phyloP scores from a whole-genome alignment of 208 protist species.

The Trypanosoma cruzi region DNA sequence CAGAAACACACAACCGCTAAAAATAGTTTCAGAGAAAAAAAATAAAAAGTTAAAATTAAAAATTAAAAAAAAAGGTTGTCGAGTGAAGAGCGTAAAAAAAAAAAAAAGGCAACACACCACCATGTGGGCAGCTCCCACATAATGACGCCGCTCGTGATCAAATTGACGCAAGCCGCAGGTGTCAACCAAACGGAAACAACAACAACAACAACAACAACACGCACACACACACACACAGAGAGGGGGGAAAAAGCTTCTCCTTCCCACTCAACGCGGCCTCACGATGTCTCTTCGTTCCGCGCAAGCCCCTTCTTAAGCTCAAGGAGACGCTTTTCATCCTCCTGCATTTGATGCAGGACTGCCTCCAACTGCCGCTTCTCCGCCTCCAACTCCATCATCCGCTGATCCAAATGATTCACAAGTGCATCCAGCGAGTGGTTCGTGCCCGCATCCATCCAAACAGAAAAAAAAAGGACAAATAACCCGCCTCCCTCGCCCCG shows the following conservation, averaged over 20 bases:
- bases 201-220: too few relatives aligned
- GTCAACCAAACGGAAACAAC: too few relatives aligned
- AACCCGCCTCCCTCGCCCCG: not conserved
- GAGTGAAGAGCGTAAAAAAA: not conserved
- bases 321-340: slow-evolving; percentile 42
- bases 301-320: slow-evolving; percentile 24
- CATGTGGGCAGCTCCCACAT: too few relatives aligned
- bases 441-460: not conserved
- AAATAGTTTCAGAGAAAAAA: slow-evolving; percentile 3
- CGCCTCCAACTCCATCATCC: slow-evolving; percentile 50
- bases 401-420: slow-evolving; percentile 20
- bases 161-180: too few relatives aligned
- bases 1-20: not conserved
- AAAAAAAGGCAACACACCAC: too few relatives aligned
- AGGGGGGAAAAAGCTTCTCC: not conserved
- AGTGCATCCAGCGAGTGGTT: slow-evolving; percentile 3
- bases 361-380: slow-evolving; percentile 40
- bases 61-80: not conserved
- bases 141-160: too few relatives aligned
- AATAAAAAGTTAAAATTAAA: too few relatives aligned
- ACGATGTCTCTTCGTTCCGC: not conserved
- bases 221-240: too few relatives aligned
- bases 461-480: not conserved
- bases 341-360: slow-evolving; percentile 28
- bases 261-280: not conserved